Percentiles rank a stretch among this genome's conserved stretches.
Evolutionary conservation across 2,329 filamentous ascomycete species (phyloP).

Genomic region (Neofusicoccum laricinum): DNA sequence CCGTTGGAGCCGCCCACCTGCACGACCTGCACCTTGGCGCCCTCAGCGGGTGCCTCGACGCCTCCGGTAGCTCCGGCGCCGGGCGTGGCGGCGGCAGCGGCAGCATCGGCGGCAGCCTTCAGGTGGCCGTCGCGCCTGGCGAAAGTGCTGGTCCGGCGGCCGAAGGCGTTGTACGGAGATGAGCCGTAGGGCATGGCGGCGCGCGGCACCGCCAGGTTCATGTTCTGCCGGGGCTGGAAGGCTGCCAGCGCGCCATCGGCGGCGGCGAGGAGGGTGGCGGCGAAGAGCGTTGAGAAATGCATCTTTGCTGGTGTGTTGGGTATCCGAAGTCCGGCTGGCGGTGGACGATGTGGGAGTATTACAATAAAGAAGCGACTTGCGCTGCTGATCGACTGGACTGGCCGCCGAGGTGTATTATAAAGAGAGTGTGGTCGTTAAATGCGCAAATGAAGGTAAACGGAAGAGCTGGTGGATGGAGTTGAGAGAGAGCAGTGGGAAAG

Average conservation of each 20-base stretch:
- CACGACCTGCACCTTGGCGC: conserved; percentile 56
- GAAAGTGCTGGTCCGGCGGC: background rate
- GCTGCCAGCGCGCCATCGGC: background rate
- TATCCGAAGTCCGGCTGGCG: background rate
- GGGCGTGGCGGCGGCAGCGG: background rate
- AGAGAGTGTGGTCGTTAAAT: conserved; percentile 3
- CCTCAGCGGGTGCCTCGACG: background rate
- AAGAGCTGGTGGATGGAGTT: background rate
- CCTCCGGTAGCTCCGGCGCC: background rate
- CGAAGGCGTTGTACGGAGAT: background rate
- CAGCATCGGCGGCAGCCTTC: background rate
- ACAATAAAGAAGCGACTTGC: background rate
- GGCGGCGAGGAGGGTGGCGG: background rate
- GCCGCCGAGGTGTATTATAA: background rate
- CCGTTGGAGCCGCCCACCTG: conserved; percentile 57
- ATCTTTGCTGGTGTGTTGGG: background rate
- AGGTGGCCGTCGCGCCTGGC: background rate
- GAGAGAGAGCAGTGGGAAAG: background rate
- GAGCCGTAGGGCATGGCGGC: conserved; percentile 7
- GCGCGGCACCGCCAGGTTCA: conserved; percentile 9
- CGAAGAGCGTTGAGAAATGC: conserved; percentile 4
- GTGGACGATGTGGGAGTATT: background rate
- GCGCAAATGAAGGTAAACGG: background rate
- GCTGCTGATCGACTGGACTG: background rate
- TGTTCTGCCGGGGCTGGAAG: background rate